Conservation (phyloP, 345 rosid species). For the Viola odorata region DNA sequence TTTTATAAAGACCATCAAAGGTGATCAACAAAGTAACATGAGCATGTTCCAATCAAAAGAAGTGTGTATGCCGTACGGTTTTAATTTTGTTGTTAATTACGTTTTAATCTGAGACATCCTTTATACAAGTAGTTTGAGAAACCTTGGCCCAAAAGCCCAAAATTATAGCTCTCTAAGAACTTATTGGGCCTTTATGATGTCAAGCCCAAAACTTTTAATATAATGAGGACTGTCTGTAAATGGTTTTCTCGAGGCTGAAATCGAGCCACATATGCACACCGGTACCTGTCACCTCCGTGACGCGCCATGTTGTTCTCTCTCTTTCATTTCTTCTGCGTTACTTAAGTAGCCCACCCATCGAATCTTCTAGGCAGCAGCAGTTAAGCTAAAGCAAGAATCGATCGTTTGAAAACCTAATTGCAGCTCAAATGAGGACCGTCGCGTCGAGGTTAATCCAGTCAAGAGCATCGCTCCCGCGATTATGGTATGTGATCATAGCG, state of each 20-base stretch:
- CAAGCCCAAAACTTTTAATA: background rate
- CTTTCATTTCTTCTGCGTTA: background rate
- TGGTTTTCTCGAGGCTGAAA: constrained; percentile 18
- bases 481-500: constrained; percentile 28
- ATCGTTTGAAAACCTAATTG: constrained; percentile 1
- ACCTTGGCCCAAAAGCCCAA: no score
- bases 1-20: no score
- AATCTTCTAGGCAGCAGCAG: background rate
- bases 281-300: constrained; percentile 15
- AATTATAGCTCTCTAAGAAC: no score
- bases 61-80: no score
- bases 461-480: constrained; percentile 25
- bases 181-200: no score
- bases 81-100: no score
- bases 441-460: constrained; percentile 41
- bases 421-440: constrained; percentile 30
- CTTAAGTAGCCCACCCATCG: background rate
- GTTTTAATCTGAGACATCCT: no score
- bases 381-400: background rate
- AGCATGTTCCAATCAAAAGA: no score
- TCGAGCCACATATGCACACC: constrained; percentile 25
- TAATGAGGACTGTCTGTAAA: no score
- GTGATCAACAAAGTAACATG: no score
- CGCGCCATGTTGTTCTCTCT: constrained; percentile 31
- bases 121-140: no score